Conservation (phyloP, 1,284 basidiomycete genomes). For the Tremellales sp. region DNA sequence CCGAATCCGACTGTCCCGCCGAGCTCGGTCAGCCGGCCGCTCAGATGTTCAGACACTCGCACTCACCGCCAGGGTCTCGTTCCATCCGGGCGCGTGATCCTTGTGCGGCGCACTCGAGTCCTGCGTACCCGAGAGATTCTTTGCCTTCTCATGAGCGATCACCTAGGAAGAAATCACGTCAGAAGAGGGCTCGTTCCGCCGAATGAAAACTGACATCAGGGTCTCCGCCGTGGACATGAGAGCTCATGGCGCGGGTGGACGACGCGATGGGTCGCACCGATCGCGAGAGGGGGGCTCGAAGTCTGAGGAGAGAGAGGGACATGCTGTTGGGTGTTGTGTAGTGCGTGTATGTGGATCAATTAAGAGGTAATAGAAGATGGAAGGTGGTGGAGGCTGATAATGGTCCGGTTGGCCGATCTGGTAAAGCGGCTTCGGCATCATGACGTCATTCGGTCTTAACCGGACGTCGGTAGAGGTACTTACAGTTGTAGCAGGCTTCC, state of each 20-base stretch:
- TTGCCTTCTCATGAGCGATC: slow-evolving; percentile 36
- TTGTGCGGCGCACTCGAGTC: slow-evolving; percentile 32
- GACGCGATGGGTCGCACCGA: not conserved
- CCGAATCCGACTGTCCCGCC: slow-evolving; percentile 33
- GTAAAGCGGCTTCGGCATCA: too few relatives aligned
- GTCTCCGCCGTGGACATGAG: slow-evolving; percentile 10
- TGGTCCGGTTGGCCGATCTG: too few relatives aligned
- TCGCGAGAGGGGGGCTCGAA: not conserved
- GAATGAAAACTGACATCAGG: slow-evolving; percentile 11
- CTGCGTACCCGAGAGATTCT: slow-evolving; percentile 34
- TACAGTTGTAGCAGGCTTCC: too few relatives aligned
- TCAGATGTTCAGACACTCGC: not conserved
- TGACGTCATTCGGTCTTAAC: too few relatives aligned
- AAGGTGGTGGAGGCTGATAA: too few relatives aligned
- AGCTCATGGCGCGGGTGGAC: not conserved
- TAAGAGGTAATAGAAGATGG: too few relatives aligned
- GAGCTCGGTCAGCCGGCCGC: not conserved
- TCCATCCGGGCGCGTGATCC: slow-evolving; percentile 43
- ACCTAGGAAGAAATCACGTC: slow-evolving; percentile 9
- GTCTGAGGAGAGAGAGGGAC: not conserved
- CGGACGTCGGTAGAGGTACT: too few relatives aligned
- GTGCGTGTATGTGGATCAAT: too few relatives aligned
- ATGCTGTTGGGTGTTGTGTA: too few relatives aligned
- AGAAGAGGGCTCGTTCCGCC: not conserved
- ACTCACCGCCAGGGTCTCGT: slow-evolving; percentile 44